Evolutionary conservation across 2,329 filamentous ascomycete species (phyloP), one percentile per base, ranked within the genome.

Genomic region (Clonostachys chloroleuca): DNA sequence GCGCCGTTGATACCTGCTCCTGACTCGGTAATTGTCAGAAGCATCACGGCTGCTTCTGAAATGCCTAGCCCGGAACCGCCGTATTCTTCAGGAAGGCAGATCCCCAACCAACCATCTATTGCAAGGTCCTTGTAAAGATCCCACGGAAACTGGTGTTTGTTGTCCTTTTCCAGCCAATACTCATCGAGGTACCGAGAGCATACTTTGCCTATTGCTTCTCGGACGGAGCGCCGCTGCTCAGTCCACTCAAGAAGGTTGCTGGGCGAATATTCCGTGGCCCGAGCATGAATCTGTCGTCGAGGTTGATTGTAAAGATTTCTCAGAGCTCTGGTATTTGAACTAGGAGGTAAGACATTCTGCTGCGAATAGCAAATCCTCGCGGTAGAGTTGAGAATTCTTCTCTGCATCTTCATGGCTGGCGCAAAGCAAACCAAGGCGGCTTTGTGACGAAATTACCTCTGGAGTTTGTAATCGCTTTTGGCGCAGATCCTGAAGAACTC

Each of bases 11-110:
- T 89, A 4, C 89, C 88, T 5, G 88, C 89, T 0, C 89, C 89
- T 2, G 81, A 84, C 66, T 91, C 85, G 1, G 85, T 72, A 48
- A 91, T 88, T 2, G 87, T 88, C 57, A 94, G 89, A 73, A 94
- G 78, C 87, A 94, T 92, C 78, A 92, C 87, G 1, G 85, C 88
- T 1, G 89, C 89, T 60, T 94, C 89, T 1, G 86, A 85, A 35
- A 94, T 90, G 7, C 83, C 88, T 7, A 95, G 66, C 0, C 86
- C 87, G 2, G 86, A 78, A 1, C 89, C 89, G 3, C 89, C 89
- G 0, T 89, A 75, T 0, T 80, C 73, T 59, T 91, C 86, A 0
- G 88, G 87, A 5, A 94, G 68, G 0, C 87, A 87, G 53, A 92
- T 91, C 3, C 89, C 89, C 36, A 94, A 77, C 87, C 87, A 94